phyloP scores from a whole-genome alignment of 2,329 filamentous ascomycete species.

The Bimuria novae-zelandiae region DNA sequence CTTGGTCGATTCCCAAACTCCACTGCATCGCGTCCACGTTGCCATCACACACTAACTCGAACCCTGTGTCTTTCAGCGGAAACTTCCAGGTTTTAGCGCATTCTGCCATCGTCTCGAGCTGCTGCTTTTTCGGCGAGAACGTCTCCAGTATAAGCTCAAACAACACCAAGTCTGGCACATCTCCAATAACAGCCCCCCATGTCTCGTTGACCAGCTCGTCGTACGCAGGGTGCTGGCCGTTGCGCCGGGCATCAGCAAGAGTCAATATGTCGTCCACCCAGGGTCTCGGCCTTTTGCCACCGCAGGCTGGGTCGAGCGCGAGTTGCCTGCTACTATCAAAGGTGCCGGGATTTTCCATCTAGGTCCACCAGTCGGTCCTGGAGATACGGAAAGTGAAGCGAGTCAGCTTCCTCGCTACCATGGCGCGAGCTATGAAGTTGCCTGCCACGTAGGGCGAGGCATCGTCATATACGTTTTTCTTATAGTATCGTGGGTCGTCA shows the following conservation, averaged over 20 bases:
- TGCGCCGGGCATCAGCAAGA: neutral
- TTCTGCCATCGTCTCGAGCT: neutral
- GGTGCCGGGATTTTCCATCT: neutral
- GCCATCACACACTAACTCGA: constrained; percentile 1
- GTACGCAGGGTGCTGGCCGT: neutral
- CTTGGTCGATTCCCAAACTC: neutral
- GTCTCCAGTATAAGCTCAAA: neutral
- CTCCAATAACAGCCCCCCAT: neutral
- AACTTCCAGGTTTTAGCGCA: constrained; percentile 1
- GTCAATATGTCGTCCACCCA: neutral
- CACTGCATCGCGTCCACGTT: neutral
- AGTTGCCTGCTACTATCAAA: neutral
- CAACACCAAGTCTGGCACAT: neutral
- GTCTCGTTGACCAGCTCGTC: neutral
- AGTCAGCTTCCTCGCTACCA: constrained; percentile 3
- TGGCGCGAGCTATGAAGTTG: constrained; percentile 7
- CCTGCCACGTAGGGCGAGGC: neutral
- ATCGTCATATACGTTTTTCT: neutral
- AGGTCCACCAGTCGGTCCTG: neutral
- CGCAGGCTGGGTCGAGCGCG: neutral
- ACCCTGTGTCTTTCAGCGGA: constrained; percentile 1
- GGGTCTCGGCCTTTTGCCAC: neutral
- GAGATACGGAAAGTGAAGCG: neutral
- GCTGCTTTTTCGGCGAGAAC: neutral
- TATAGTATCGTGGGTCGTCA: neutral